Base-by-base conservation (phyloP, 1,284 basidiomycete species). In the Microbotryomycetes sp. region DNA sequence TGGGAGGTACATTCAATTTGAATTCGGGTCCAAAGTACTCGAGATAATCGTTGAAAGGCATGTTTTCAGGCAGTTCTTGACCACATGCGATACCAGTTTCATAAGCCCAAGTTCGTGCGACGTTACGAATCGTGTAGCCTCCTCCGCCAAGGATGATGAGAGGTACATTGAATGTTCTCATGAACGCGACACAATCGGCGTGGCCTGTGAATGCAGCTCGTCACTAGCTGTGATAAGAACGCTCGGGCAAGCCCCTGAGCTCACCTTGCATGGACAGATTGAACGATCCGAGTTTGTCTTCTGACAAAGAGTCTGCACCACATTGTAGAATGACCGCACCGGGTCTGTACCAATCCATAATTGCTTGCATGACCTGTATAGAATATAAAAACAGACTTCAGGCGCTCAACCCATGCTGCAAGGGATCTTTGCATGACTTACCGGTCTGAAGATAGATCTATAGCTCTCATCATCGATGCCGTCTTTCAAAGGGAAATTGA, bases 11-110 rank as follows among this genome's bases (percentile, higher is more conserved):
- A 72, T 97, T 92, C 30, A 98, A 81, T 69, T 93, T 83, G 78
- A 94, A 98, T 61, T 92, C 82, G 15, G 96, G 96, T 0, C 93
- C 94, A 76, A 93, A 98, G 85, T 93, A 98, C 75, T 97, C 93
- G 74, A 97, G 90, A 76, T 92, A 97, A 71, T 93, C 87, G 76
- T 90, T 96, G 84, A 89, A 97, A 0, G 94, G 94, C 65, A 98
- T 76, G 72, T 89, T 86, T 45, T 62, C 54, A 68, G 89, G 84
- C 58, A 97, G 86, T 73, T 92, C 86, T 52, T 89, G 81, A 1
- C 90, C 92, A 16, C 94, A 82, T 32, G 92, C 88, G 72, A 94
- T 87, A 0, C 92, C 93, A 0, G 96, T 98, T 76, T 99, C 96
- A 77, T 90, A 97, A 23, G 92, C 87, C 94, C 94, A 99, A 14